These are phyloP conservation scores for Nicotiana sylvestris DNA, from an alignment of 257 asterid species.

Conservation along the genomic window DNA sequence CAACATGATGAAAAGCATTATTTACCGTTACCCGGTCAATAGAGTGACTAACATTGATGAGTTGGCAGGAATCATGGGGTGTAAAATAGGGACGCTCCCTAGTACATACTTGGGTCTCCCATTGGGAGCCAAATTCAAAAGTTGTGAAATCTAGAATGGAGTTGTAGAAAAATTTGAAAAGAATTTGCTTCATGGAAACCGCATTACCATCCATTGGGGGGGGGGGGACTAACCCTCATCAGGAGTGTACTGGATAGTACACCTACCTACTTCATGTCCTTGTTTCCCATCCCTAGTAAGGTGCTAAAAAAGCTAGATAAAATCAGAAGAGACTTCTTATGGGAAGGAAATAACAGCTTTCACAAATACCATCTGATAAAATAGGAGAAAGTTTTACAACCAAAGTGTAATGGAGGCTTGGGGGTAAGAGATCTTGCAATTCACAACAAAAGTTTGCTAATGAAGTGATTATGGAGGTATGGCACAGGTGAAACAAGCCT, in stretches of 20 bases:
- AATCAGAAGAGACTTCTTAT: background rate
- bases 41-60: background rate
- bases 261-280: background rate
- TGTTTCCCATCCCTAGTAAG: background rate
- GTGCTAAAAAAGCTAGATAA: background rate
- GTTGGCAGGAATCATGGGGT: background rate
- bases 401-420: background rate
- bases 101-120: background rate
- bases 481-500: background rate
- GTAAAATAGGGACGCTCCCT: background rate
- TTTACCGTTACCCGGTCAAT: background rate
- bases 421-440: background rate
- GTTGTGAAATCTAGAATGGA: background rate
- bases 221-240: background rate
- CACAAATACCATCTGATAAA: background rate
- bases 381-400: background rate
- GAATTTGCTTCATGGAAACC: background rate
- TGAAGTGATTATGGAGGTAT: background rate
- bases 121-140: background rate
- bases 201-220: background rate
- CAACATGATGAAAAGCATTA: background rate
- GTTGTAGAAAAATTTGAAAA: background rate
- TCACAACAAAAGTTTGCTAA: background rate
- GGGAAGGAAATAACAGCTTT: background rate
- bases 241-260: background rate